Evolutionary conservation across 2,329 filamentous ascomycete genomes (phyloP), one percentile per base, ranked within the genome.

Genomic region (Neoscytalidium dimidiatum): DNA sequence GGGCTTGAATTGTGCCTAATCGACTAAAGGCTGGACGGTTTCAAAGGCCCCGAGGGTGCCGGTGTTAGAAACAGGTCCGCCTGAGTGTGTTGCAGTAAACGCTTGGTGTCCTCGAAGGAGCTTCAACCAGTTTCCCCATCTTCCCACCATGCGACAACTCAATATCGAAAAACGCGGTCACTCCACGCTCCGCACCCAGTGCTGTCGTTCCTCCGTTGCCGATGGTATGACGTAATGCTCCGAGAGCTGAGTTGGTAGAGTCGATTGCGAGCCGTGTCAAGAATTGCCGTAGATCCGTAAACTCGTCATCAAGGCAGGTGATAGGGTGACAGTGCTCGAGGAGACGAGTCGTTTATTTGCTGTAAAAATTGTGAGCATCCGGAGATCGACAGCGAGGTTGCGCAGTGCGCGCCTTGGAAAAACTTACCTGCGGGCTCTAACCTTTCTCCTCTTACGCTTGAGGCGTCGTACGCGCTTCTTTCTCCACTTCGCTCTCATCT

Each of bases 401-500:
- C 56, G 26, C 17, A n/a, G 19, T 29, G 23, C 4, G 53, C 33
- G 23, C 48, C 29, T 3, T 13, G 13, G 11, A 19, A 43, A 46
- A 69, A 84, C 93, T 88, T 88, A 98, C 95, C 90, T 94, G 86
- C 95, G 86, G 78, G 94, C 95, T 83, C 95, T 90, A 86, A 95
- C 97, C 94, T 99, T 99, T 93, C 95, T 96, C 87, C 95, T 93
- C 94, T 99, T 99, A 82, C 94, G 91, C 91, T 98, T 98, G 84
- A 99, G 92, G 84, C 95, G 90, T 79, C 95, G 89, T 85, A 97
- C 94, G 83, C 95, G 89, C 94, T 99, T 99, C 92, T 99, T 99
- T 88, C 94, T 95, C 95, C 95, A 98, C 88, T 98, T 98, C 81
- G 93, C 94, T 95, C 94, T 90, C 88, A 90, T 90, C 81, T 81